These are phyloP conservation scores for Chimonanthus praecox DNA, from an alignment of 164 flowering plant genomes.

Conservation along the genomic window DNA sequence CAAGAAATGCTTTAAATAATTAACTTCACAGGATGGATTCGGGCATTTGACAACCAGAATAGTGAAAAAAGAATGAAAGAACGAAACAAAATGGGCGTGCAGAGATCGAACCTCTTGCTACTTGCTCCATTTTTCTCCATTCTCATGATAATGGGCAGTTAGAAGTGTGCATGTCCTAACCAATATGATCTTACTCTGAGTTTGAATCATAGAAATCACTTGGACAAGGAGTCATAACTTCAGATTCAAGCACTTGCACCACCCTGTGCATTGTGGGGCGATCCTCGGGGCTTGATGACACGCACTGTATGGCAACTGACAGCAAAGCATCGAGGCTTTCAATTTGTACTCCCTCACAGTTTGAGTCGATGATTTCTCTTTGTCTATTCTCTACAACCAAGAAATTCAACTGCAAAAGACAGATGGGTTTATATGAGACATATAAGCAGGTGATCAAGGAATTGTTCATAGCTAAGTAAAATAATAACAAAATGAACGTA, in stretches of 20 bases:
- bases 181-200: slow-evolving; percentile 35
- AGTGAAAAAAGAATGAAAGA: slow-evolving; percentile 3
- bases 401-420: slow-evolving; percentile 69
- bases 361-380: slow-evolving; percentile 69
- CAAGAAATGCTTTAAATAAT: background rate
- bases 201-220: slow-evolving; percentile 91
- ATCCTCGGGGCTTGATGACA: slow-evolving; percentile 82
- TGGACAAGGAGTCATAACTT: slow-evolving; percentile 93
- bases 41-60: background rate
- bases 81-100: background rate
- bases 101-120: slow-evolving; percentile 2
- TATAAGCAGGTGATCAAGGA: background rate
- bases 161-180: background rate
- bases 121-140: background rate
- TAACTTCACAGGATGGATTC: background rate
- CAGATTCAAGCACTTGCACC: slow-evolving; percentile 81
- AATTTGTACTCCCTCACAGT: slow-evolving; percentile 73
- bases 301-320: slow-evolving; percentile 73
- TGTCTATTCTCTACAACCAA: slow-evolving; percentile 66
- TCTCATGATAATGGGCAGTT: slow-evolving; percentile 1
- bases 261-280: slow-evolving; percentile 95
- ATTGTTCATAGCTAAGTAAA: background rate
- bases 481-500: too few relatives aligned
- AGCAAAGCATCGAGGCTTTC: slow-evolving; percentile 83
- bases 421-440: background rate